phyloP scores from a whole-genome alignment of 129 eudicot species.

The Helichrysum umbraculigerum region DNA sequence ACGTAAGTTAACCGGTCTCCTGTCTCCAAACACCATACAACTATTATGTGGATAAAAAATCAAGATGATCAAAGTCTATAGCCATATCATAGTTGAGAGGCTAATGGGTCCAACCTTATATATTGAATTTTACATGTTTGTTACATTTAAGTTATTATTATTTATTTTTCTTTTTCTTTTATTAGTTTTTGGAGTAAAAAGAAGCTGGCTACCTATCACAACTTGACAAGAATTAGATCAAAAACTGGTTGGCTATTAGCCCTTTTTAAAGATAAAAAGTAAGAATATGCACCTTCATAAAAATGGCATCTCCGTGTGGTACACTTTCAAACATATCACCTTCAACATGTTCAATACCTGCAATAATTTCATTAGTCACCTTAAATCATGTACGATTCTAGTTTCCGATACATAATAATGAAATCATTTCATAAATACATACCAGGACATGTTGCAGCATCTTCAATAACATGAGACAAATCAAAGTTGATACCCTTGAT shows the following conservation, averaged over 20 bases:
- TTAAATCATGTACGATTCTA: not conserved
- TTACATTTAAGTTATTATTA: too few species aligned
- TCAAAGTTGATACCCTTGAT: constrained; percentile 77
- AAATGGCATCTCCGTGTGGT: constrained; percentile 81
- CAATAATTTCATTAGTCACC: not conserved
- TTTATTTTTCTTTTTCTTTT: too few species aligned
- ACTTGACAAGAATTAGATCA: too few species aligned
- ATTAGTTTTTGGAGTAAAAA: too few species aligned
- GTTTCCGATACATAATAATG: not conserved
- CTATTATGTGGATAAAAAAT: not conserved
- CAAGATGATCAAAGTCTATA: too few species aligned
- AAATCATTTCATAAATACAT: not conserved
- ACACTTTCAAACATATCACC: constrained; percentile 76
- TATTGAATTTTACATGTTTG: too few species aligned
- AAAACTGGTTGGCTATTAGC: not conserved
- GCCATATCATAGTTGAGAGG: not conserved
- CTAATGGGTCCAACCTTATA: too few species aligned
- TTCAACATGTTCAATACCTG: constrained; percentile 75
- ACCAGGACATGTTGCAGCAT: constrained; percentile 60
- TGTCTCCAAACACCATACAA: not conserved
- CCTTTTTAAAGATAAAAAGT: not conserved
- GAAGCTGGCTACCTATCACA: not conserved
- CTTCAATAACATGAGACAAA: constrained; percentile 68
- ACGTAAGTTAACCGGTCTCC: not conserved
- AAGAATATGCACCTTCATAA: constrained; percentile 60